Evolutionary conservation across 1,139 yeast species (phyloP), one percentile per base, ranked within the genome.

Genomic region (Yamadazyma membranifaciens): DNA sequence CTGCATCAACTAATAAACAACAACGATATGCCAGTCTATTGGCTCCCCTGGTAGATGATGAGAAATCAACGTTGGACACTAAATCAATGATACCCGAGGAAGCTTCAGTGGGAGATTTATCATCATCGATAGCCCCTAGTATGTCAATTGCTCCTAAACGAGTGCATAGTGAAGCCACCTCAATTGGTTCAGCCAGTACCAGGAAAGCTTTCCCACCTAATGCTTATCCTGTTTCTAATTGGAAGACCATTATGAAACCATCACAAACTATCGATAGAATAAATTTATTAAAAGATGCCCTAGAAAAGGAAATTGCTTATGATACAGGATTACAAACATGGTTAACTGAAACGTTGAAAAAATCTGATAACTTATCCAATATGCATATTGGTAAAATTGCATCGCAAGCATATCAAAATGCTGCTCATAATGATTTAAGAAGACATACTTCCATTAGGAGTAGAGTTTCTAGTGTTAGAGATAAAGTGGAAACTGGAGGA

Each of bases 251-350:
- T 25, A 61, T 71, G 60, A 54, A 67, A 4, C 55, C 67, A 4
- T 67, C 75, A 2, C 77, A 73, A 46, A 66, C 79, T 4, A 53
- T 59, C 7, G 71, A 65, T 42, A 57, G 80, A 41, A 73, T 77
- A 30, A 50, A 55, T 9, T 58, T 66, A 36, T 63, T 75, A 38
- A 64, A 61, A 41, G 66, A 65, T 6, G 80, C 81, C 0, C 60
- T 73, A 34, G 50, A 44, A 7, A 64, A 65, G 33, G 81, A 76
- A 49, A 43, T 54, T 2, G 59, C 60, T 12, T 62, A 66, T 40
- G 75, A 73, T 28, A 63, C 78, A 0, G 81, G 81, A 1, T 57
- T 77, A 20, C 67, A 63, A 33, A 56, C 60, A n/a, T 77, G 81
- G 81, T 56, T 77, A 7, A 44, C 52, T 42, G 73, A 61, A 34